Conservation (phyloP, 495 filamentous ascomycete species). For the Penicillium parvum region DNA sequence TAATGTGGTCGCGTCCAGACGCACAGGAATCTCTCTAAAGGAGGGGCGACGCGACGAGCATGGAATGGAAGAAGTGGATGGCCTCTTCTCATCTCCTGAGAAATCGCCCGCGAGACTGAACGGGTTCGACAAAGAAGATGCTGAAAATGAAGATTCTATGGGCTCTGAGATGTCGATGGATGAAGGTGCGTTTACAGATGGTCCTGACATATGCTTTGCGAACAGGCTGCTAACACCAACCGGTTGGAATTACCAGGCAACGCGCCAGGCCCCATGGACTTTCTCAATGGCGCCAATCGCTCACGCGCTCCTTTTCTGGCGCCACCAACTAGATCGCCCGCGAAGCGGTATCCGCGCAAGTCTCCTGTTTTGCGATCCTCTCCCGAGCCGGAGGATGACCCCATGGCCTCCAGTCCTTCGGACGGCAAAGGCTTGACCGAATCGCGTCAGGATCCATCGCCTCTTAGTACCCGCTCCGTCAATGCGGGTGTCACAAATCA, state of each 20-base stretch:
- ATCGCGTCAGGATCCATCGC: slow-evolving; percentile 28
- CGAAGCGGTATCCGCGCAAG: slow-evolving; percentile 43
- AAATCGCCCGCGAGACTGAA: slow-evolving; percentile 49
- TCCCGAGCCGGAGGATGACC: slow-evolving; percentile 31
- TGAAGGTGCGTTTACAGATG: slow-evolving; percentile 29
- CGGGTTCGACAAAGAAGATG: slow-evolving; percentile 28
- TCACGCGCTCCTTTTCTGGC: slow-evolving; percentile 29
- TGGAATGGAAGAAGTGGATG: slow-evolving; percentile 81
- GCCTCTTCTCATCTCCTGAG: slow-evolving; percentile 83
- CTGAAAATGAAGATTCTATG: slow-evolving; percentile 25
- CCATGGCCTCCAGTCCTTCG: slow-evolving; percentile 36
- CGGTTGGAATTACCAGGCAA: slow-evolving; percentile 25
- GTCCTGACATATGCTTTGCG: neutral
- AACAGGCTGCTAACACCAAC: slow-evolving; percentile 9
- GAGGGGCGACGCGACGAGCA: slow-evolving; percentile 86
- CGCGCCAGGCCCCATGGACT: slow-evolving; percentile 42
- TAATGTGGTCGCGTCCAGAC: slow-evolving; percentile 35
- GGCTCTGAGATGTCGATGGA: slow-evolving; percentile 50
- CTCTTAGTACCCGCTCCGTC: slow-evolving; percentile 34
- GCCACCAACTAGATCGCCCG: slow-evolving; percentile 40
- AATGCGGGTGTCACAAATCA: slow-evolving; percentile 37
- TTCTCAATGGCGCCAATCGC: slow-evolving; percentile 29
- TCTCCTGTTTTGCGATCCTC: slow-evolving; percentile 41
- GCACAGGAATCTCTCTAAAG: slow-evolving; percentile 79
- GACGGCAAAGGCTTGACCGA: slow-evolving; percentile 28